Conservation (phyloP, 1,284 basidiomycete species). For the Ceratobasidium sp. region DNA sequence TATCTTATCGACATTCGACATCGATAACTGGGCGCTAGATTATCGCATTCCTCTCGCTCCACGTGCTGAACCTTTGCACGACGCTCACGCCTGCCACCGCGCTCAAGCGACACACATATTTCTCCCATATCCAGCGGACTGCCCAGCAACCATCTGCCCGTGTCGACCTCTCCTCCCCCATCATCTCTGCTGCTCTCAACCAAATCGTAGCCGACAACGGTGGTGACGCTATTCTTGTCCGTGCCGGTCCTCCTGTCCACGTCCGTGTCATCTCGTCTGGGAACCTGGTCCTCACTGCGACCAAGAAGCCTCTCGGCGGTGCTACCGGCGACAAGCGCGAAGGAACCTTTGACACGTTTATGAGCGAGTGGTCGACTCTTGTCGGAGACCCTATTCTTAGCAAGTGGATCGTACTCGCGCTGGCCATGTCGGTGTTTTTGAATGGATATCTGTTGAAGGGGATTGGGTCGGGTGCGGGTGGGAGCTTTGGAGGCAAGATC, state of each 20-base stretch:
- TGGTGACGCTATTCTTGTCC: constrained; percentile 70
- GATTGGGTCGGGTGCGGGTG: constrained; percentile 62
- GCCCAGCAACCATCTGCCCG: constrained; percentile 30
- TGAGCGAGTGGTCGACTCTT: constrained; percentile 94
- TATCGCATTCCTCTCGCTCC: constrained; percentile 87
- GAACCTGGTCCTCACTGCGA: constrained; percentile 43
- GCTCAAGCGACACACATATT: constrained; percentile 66
- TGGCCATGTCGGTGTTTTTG: constrained; percentile 89
- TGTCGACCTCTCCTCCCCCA: constrained; percentile 48
- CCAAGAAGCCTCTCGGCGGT: constrained; percentile 24
- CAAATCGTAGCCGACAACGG: constrained; percentile 57
- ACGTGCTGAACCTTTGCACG: constrained; percentile 93
- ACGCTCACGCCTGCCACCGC: constrained; percentile 85
- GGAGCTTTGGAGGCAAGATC: constrained; percentile 36
- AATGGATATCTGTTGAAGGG: constrained; percentile 95
- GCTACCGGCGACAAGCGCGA: constrained; percentile 47
- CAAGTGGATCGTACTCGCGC: constrained; percentile 95
- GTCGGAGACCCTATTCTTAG: constrained; percentile 95
- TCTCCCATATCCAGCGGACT: constrained; percentile 37
- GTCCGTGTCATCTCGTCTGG: constrained; percentile 64
- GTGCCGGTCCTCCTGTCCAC: constrained; percentile 76
- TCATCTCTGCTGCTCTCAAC: constrained; percentile 64
- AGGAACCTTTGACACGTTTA: constrained; percentile 82
- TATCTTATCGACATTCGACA: constrained; percentile 23
- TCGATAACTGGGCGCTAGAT: constrained; percentile 66